Percentiles rank a stretch among this genome's conserved stretches.
phyloP scores from a whole-genome alignment of 208 protist species.

The Kentomonas sorsogonicus region DNA sequence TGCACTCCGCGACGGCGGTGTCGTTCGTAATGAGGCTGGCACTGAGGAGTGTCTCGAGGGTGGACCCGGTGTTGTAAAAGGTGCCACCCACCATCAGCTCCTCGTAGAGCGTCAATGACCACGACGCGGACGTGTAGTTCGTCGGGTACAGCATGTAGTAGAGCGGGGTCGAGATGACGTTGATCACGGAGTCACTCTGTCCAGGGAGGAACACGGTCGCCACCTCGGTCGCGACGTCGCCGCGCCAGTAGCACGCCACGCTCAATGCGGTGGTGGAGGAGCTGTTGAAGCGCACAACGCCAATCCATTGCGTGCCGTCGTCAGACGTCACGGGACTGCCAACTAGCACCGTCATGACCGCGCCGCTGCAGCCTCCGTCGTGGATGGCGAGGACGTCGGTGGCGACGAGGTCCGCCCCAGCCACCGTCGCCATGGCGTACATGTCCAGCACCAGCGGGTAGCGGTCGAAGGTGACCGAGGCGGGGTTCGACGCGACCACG shows the following conservation, averaged over 20 bases:
- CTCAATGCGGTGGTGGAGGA: slow-evolving; percentile 24
- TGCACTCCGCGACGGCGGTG: slow-evolving; percentile 55
- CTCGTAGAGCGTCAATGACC: slow-evolving; percentile 59
- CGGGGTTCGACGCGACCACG: slow-evolving; percentile 67
- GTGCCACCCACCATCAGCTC: slow-evolving; percentile 51
- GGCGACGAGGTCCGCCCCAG: slow-evolving; percentile 32
- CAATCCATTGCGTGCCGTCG: slow-evolving; percentile 49
- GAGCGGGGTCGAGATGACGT: slow-evolving; percentile 44
- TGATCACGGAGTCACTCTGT: slow-evolving; percentile 21
- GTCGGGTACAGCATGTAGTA: slow-evolving; percentile 50
- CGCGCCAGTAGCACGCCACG: slow-evolving; percentile 71
- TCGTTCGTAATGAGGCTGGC: slow-evolving; percentile 39
- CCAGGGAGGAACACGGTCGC: slow-evolving; percentile 31
- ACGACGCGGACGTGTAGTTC: slow-evolving; percentile 40
- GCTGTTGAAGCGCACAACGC: slow-evolving; percentile 66
- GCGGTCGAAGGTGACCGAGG: slow-evolving; percentile 53
- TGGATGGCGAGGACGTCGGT: slow-evolving; percentile 50
- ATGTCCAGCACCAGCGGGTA: slow-evolving; percentile 55
- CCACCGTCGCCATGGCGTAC: slow-evolving; percentile 83
- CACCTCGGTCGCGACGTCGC: slow-evolving; percentile 57
- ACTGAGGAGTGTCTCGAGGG: slow-evolving; percentile 13
- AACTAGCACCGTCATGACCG: slow-evolving; percentile 30
- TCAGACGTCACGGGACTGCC: slow-evolving; percentile 24
- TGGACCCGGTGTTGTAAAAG: slow-evolving; percentile 25
- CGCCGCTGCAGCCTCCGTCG: slow-evolving; percentile 30